Conservation (phyloP, 257 asterid species). For the Solanum medicagineum region DNA sequence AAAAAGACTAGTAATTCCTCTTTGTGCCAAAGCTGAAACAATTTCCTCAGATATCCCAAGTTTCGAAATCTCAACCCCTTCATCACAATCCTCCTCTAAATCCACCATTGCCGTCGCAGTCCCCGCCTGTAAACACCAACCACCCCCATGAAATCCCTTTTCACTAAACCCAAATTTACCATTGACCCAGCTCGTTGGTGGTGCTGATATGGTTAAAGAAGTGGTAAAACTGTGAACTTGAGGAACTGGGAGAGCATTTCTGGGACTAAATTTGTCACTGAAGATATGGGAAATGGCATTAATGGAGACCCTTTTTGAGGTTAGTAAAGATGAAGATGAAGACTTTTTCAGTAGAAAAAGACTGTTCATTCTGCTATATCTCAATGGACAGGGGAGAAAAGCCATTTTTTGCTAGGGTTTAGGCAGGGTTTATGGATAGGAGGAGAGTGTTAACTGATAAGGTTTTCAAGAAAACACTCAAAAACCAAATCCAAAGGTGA, state of each 20-base stretch:
- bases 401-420: constrained; percentile 5
- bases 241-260: not conserved
- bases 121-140: constrained; percentile 21
- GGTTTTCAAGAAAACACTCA: not conserved
- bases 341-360: constrained; percentile 36
- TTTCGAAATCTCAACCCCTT: constrained; percentile 78
- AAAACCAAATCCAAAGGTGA: not conserved
- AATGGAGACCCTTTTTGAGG: constrained; percentile 23
- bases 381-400: not conserved
- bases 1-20: constrained; percentile 61
- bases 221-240: constrained; percentile 11
- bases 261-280: constrained; percentile 8
- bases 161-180: not conserved
- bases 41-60: constrained; percentile 67
- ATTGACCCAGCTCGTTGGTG: not conserved
- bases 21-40: constrained; percentile 44
- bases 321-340: constrained; percentile 30
- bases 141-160: constrained; percentile 43
- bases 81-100: constrained; percentile 20
- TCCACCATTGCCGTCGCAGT: constrained; percentile 62
- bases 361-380: constrained; percentile 28
- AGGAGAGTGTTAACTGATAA: not conserved
- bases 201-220: not conserved
- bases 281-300: constrained; percentile 32
- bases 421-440: constrained; percentile 36